Base-by-base conservation (phyloP, 495 filamentous ascomycete genomes). In the Penicilliopsis zonata region DNA sequence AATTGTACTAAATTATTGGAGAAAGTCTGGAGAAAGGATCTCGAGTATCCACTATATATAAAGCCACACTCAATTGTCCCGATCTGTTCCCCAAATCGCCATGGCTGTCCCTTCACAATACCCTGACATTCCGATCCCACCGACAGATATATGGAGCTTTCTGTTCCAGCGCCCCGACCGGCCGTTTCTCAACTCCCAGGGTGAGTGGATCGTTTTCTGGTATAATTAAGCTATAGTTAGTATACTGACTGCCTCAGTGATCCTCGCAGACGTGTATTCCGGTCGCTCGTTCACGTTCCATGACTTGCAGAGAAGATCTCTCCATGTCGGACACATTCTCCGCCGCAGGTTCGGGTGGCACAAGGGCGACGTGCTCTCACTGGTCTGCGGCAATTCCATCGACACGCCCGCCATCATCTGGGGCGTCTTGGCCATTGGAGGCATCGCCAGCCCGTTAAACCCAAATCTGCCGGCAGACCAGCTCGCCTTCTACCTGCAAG, bases 381-480 rank as follows among this genome's bases (percentile, higher is more conserved):
- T 82, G 27, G 65, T 58, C 44, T 65, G 67, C 5, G 67, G 76
- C 30, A 85, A 83, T 41, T 67, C 59, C 37, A 69, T 82, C 40
- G 76, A 83, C 47, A 64, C 66, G 27, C 59, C 73, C 18, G 47
- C 63, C 2, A 50, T 83, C 26, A 75, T 58, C 41, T 80, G 80
- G 64, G 84, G 82, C 16, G 55, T 61, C 14, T 69, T 74, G 34
- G 86, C 78, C 74, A 75, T 81, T 0, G 83, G 82, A 28, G 84
- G 78, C 12, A 56, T 73, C 28, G 45, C 78, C 14, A 78, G 72
- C 8, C 77, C 85, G 0, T 81, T 80, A 8, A 90, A 88, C 50
- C 83, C 85, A 15, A 64, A 65, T 5, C 88, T 88, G 51, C 82
- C 74, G 5, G 65, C 58, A 26, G 70, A 84, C 7, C 85, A 92